Percentiles rank a stretch among this genome's conserved stretches.
Evolutionary conservation across 2,329 filamentous ascomycete genomes (phyloP).

Genomic region (Arthroderma sp.): DNA sequence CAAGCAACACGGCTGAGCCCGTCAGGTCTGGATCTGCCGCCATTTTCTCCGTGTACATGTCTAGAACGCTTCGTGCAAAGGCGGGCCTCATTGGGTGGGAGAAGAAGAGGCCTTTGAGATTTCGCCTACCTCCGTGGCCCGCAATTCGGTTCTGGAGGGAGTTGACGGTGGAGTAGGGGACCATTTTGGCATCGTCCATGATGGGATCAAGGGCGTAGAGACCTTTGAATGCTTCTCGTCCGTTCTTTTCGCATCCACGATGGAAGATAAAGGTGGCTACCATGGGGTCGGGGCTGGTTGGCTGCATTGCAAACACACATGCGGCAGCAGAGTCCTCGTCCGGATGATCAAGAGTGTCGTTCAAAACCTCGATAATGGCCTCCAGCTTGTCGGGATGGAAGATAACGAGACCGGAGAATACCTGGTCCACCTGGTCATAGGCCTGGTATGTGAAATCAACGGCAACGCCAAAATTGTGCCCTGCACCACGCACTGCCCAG

Average conservation of each 20-base stretch:
- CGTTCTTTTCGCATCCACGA: conserved; percentile 26
- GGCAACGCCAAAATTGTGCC: conserved; percentile 37
- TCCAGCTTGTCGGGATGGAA: conserved; percentile 20
- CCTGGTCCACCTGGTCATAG: conserved; percentile 23
- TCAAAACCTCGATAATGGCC: conserved; percentile 19
- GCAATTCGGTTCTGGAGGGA: conserved; percentile 21
- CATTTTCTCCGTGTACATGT: conserved; percentile 20
- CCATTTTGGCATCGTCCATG: conserved; percentile 23
- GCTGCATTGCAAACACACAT: conserved; percentile 18
- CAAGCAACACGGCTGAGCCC: conserved; percentile 25
- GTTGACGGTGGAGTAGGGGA: conserved; percentile 31
- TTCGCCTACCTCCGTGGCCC: conserved; percentile 23
- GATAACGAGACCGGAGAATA: conserved; percentile 25
- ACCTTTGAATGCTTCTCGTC: conserved; percentile 23
- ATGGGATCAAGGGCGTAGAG: conserved; percentile 27
- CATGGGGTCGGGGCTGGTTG: conserved; percentile 16
- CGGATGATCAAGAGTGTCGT: conserved; percentile 15
- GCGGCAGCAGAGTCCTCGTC: conserved; percentile 17
- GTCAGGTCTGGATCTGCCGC: conserved; percentile 18
- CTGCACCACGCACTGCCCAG: conserved; percentile 38
- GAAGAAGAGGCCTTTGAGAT: conserved; percentile 31
- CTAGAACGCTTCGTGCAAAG: conserved; percentile 20
- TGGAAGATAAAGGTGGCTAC: conserved; percentile 22
- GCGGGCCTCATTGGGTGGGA: conserved; percentile 26
- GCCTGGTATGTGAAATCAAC: conserved; percentile 34